phyloP scores from a whole-genome alignment of 1,284 basidiomycete genomes.

The Tilletia indica region DNA sequence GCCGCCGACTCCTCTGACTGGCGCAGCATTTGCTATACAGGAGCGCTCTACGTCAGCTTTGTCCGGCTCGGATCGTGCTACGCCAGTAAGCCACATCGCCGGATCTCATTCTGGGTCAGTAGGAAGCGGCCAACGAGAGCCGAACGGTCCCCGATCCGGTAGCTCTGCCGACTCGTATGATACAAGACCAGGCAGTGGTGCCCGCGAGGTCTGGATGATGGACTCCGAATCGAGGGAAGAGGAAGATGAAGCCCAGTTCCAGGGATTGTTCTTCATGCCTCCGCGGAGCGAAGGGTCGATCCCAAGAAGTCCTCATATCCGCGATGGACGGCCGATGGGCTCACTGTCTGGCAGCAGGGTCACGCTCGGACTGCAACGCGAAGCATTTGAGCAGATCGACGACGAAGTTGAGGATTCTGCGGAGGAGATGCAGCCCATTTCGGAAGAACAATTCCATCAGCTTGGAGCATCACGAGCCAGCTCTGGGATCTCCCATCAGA shows the following conservation, averaged over 20 bases:
- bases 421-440: not conserved
- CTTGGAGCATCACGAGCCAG: slow-evolving; percentile 6
- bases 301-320: not conserved
- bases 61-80: slow-evolving; percentile 8
- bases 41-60: not conserved
- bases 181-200: not conserved
- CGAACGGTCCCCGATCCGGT: not conserved
- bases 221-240: slow-evolving; percentile 7
- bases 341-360: not conserved
- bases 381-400: not conserved
- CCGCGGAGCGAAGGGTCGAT: slow-evolving; percentile 6
- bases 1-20: not conserved
- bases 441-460: not conserved
- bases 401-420: slow-evolving; percentile 7
- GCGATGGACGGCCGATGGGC: not conserved
- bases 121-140: not conserved
- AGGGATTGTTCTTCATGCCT: slow-evolving; percentile 15
- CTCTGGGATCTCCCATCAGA: not conserved
- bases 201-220: slow-evolving; percentile 13
- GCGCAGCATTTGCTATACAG: too few species aligned
- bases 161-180: slow-evolving; percentile 11
- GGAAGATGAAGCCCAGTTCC: slow-evolving; percentile 10
- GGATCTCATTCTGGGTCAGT: not conserved
- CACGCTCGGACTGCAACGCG: not conserved
- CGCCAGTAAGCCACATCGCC: not conserved